Percentiles rank a stretch among this genome's conserved stretches.
Conservation (phyloP, 116 monocot genomes). For the Papilionanthe hybrid region DNA sequence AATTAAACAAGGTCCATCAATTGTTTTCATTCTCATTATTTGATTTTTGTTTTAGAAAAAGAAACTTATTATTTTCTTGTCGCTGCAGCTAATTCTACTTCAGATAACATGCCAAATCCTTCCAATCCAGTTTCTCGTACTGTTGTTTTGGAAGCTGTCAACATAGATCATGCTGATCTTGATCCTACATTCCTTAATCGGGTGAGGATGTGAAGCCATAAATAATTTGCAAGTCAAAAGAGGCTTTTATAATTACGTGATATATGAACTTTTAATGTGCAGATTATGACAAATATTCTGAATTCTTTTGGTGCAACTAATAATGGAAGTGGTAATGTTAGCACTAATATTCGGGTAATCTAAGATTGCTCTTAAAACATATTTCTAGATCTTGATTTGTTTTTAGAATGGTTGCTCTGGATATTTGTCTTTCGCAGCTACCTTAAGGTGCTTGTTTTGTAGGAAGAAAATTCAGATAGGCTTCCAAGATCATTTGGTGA, state of each 20-base stretch:
- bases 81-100: conserved; percentile 41
- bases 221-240: conserved; percentile 3
- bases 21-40: neutral
- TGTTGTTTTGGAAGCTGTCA: conserved; percentile 73
- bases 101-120: conserved; percentile 21
- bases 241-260: conserved; percentile 2
- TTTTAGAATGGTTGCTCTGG: neutral
- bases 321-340: conserved; percentile 14
- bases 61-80: neutral
- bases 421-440: conserved; percentile 7
- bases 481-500: conserved; percentile 30
- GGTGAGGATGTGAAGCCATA: conserved; percentile 25
- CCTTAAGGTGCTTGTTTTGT: conserved; percentile 18
- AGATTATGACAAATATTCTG: conserved; percentile 42
- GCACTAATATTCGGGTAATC: conserved; percentile 34
- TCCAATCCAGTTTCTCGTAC: conserved; percentile 24
- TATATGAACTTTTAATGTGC: conserved; percentile 16
- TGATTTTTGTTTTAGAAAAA: neutral
- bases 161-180: conserved; percentile 53
- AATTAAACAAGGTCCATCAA: neutral
- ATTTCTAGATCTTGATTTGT: neutral
- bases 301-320: conserved; percentile 29
- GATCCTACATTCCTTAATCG: conserved; percentile 43
- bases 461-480: conserved; percentile 39
- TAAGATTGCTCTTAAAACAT: neutral